A percentile compares a stretch with the other conserved stretches of the same genome.
Conservation (phyloP, 192 early-diverging fungal genomes). For the Backusella tuberculispora region DNA sequence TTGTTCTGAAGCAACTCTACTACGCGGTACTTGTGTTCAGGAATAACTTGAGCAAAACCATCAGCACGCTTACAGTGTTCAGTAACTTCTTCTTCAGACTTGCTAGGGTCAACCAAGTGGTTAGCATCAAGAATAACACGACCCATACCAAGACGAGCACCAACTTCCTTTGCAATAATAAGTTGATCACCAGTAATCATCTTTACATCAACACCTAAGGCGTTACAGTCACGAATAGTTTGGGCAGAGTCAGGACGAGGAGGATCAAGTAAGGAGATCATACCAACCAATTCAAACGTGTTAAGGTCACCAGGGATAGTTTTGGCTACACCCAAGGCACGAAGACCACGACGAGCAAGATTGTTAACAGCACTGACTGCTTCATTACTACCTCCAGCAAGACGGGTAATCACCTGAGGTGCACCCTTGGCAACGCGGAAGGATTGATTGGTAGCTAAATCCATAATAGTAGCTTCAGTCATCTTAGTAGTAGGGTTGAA, state of each 20-base stretch:
- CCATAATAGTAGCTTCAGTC: conserved; percentile 81
- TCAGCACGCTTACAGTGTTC: conserved; percentile 81
- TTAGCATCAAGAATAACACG: conserved; percentile 85
- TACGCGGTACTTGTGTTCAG: conserved; percentile 93
- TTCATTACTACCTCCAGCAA: conserved; percentile 82
- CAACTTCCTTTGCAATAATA: conserved; percentile 90
- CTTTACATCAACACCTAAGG: conserved; percentile 85
- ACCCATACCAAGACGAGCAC: conserved; percentile 83
- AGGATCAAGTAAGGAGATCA: conserved; percentile 88
- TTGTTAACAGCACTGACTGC: conserved; percentile 82
- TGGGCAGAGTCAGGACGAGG: conserved; percentile 83
- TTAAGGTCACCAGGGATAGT: conserved; percentile 67
- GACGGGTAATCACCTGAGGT: conserved; percentile 87
- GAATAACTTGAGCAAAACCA: conserved; percentile 94
- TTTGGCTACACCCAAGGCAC: conserved; percentile 65
- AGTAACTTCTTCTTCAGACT: conserved; percentile 69
- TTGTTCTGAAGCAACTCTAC: conserved; percentile 89
- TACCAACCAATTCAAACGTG: conserved; percentile 79
- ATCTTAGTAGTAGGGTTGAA: conserved; percentile 90
- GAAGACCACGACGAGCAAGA: conserved; percentile 83
- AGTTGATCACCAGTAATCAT: conserved; percentile 95
- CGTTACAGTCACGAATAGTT: conserved; percentile 84
- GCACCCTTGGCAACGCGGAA: conserved; percentile 96
- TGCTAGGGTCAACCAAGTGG: conserved; percentile 67
- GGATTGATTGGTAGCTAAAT: conserved; percentile 66